Evolutionary conservation across 2,329 filamentous ascomycete genomes (phyloP).

Genomic region (Cladosporium sp.): DNA sequence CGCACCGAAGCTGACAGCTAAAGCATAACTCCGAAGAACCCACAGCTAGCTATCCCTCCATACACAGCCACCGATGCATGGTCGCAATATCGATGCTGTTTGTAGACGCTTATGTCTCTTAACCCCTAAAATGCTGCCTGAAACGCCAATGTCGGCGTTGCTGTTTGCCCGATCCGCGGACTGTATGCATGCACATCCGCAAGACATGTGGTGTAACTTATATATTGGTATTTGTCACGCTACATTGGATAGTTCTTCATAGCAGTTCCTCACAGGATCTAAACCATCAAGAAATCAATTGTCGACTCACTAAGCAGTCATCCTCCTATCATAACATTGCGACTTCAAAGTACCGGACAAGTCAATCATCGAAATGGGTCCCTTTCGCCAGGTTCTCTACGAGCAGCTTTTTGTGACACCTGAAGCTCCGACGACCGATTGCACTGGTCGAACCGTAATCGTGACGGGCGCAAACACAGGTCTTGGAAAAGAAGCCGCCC

Average conservation of each 20-base stretch:
- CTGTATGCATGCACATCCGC: neutral
- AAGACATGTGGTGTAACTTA: neutral
- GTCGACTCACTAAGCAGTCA: neutral
- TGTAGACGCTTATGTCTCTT: neutral
- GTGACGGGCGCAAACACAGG: conserved; percentile 53
- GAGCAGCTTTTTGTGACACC: conserved; percentile 24
- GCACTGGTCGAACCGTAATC: conserved; percentile 43
- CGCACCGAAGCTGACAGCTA: neutral
- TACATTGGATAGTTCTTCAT: neutral
- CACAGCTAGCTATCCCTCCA: neutral
- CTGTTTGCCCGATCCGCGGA: neutral
- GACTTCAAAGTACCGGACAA: neutral
- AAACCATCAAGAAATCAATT: neutral
- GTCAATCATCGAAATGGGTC: neutral
- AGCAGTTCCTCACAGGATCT: neutral
- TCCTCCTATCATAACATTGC: too few species aligned
- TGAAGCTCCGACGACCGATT: conserved; percentile 15
- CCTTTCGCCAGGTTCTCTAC: conserved; percentile 12
- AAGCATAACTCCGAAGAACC: neutral
- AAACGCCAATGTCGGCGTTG: neutral
- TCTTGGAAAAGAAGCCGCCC: conserved; percentile 49
- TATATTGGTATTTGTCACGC: neutral
- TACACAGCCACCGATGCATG: neutral
- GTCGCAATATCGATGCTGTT: neutral
- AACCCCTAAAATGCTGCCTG: conserved; percentile 13